These are phyloP conservation scores for Candida tunisiensis DNA, from an alignment of 1,139 yeast species.

Conservation along the genomic window DNA sequence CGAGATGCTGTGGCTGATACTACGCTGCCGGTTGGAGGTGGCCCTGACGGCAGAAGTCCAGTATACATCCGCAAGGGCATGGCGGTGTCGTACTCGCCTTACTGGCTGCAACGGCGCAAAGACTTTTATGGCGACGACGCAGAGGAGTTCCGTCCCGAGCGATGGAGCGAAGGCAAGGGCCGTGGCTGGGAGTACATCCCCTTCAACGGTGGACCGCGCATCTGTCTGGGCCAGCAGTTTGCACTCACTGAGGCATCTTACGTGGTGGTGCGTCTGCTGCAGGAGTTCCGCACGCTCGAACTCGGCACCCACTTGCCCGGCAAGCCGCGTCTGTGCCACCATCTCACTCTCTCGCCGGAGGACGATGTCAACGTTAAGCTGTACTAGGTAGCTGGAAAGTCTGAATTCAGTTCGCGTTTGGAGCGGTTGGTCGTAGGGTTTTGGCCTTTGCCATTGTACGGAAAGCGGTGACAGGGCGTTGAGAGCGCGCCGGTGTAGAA, in stretches of 20 bases:
- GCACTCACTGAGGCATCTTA: conserved; percentile 38
- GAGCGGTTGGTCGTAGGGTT: too few relatives aligned
- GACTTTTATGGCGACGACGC: conserved; percentile 32
- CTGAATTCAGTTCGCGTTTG: too few relatives aligned
- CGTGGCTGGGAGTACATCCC: conserved; percentile 32
- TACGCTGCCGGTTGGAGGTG: conserved; percentile 37
- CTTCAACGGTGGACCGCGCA: conserved; percentile 42
- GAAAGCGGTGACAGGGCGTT: too few relatives aligned
- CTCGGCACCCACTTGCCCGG: too few relatives aligned
- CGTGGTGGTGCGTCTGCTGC: conserved; percentile 26
- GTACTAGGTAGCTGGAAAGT: too few relatives aligned
- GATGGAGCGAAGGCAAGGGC: conserved; percentile 21
- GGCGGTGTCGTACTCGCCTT: conserved; percentile 27
- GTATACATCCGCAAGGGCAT: conserved; percentile 31
- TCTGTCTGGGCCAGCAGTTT: conserved; percentile 40
- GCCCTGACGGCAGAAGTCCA: conserved; percentile 26
- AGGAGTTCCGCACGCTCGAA: too few relatives aligned
- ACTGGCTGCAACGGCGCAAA: conserved; percentile 28
- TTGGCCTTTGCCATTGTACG: too few relatives aligned
- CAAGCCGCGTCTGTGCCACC: too few relatives aligned
- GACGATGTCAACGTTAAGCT: too few relatives aligned
- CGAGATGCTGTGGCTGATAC: conserved; percentile 30
- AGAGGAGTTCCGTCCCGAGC: conserved; percentile 28
- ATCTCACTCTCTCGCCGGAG: too few relatives aligned
- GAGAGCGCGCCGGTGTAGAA: too few relatives aligned